These are phyloP conservation scores for Taphrina sp. DNA, from an alignment of 1,139 yeast species.

Conservation along the genomic window DNA sequence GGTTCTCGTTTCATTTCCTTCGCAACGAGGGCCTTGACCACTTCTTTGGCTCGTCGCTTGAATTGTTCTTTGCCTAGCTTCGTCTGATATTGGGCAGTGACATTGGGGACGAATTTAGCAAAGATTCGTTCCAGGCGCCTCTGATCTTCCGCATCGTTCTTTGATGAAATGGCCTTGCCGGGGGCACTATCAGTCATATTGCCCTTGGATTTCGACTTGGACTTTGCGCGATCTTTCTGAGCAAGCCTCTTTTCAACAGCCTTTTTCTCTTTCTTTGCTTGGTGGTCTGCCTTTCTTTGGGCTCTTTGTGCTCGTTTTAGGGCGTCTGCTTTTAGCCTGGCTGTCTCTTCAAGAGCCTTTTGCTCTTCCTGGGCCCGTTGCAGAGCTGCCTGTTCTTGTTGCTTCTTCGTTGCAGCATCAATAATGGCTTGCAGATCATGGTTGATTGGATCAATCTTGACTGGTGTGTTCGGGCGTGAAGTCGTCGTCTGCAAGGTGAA, in stretches of 20 bases:
- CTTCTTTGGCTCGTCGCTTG: slow-evolving; percentile 74
- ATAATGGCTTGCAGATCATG: slow-evolving; percentile 47
- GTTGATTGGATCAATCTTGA: slow-evolving; percentile 38
- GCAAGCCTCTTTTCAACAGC: slow-evolving; percentile 4
- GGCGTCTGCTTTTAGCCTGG: slow-evolving; percentile 22
- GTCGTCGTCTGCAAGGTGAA: not conserved
- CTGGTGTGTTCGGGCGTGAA: slow-evolving; percentile 12
- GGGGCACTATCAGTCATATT: not conserved
- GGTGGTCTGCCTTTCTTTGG: slow-evolving; percentile 30
- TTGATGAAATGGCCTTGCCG: not conserved
- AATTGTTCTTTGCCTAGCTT: slow-evolving; percentile 70
- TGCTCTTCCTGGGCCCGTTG: slow-evolving; percentile 38
- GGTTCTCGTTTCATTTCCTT: slow-evolving; percentile 41
- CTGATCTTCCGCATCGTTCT: not conserved
- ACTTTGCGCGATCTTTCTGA: slow-evolving; percentile 1
- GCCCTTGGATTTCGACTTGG: not conserved
- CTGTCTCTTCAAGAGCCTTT: slow-evolving; percentile 37
- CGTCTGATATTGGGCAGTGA: slow-evolving; percentile 58
- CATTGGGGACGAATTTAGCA: slow-evolving; percentile 77
- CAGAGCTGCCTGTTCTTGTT: slow-evolving; percentile 39
- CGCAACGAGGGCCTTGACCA: slow-evolving; percentile 39
- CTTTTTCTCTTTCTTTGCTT: slow-evolving; percentile 18
- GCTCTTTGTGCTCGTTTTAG: slow-evolving; percentile 30
- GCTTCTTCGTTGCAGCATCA: slow-evolving; percentile 48
- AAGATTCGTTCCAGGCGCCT: slow-evolving; percentile 45